Base-by-base conservation (phyloP, 805 yeast species). In the Saturnispora besseyi region DNA sequence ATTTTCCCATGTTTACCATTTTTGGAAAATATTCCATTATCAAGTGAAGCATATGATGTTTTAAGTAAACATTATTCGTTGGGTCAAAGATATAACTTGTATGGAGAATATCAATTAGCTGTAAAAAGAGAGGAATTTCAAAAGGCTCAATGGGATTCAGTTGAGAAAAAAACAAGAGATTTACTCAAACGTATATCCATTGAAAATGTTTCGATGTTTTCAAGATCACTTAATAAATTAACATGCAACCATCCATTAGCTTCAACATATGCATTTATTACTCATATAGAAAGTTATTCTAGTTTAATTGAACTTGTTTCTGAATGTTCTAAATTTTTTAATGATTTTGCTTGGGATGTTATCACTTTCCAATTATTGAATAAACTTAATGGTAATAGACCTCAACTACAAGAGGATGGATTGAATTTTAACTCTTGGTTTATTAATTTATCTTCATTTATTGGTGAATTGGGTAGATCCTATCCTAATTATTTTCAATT, bases 281-380 rank as follows among this genome's bases (percentile, higher is more conserved):
- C 79, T 43, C 96, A 88, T 60, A 79, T 91, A 55, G 98, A 91
- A 64, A 87, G 93, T 68, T 91, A 91, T 62, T 96, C 85, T 60
- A 91, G 91, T 60, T 76, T 91, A 54, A 84, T 83, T 42, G 81
- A 79, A 36, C 71, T 91, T 51, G 80, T 91, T 6, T 89, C 87
- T 9, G 83, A 83, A 44, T 78, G 93, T 6, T 88, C 96, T 0
- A 70, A 79, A 38, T 83, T 78, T 59, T 87, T 88, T 62, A 83
- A 82, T 46, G 75, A 69, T 5, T 82, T 84, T 58, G 88, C 89
- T 0, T 88, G 95, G 89, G 98, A 91, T 63, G 85, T 81, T 2
- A 65, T 91, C 30, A 82, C 90, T 4, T 81, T 79, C 58, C 88
- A 84, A 1, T 65, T 90, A 3, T 69, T 90, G 59, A 75, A 79